Evolutionary conservation across 2,329 filamentous ascomycete genomes (phyloP).

Genomic region (Remersonia thermophila): DNA sequence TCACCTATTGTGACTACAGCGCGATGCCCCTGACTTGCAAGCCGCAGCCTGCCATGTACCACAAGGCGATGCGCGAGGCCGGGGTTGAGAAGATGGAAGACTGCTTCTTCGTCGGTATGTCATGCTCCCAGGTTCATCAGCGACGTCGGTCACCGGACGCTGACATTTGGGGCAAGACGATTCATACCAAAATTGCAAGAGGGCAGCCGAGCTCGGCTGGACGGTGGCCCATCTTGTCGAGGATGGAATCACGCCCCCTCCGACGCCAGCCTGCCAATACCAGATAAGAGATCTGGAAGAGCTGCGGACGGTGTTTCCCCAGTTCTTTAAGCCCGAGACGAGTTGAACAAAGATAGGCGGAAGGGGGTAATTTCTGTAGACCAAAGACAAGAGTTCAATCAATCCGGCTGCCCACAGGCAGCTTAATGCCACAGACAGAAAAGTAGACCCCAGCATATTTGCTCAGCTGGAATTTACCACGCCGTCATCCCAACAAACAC

Average conservation of each 20-base stretch:
- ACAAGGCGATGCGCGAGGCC: constrained; percentile 79
- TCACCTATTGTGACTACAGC: constrained; percentile 88
- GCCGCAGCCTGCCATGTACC: constrained; percentile 69
- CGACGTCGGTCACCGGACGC: not conserved
- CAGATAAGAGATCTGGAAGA: constrained; percentile 68
- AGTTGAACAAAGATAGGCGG: not conserved
- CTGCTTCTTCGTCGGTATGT: constrained; percentile 87
- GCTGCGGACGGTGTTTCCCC: constrained; percentile 62
- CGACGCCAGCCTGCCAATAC: constrained; percentile 53
- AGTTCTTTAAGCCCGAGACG: constrained; percentile 57
- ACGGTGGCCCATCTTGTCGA: constrained; percentile 77
- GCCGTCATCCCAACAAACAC: too few relatives aligned
- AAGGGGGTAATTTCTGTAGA: constrained; percentile 1
- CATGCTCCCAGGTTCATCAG: not conserved
- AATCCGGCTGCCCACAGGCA: too few relatives aligned
- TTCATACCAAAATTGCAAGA: constrained; percentile 68
- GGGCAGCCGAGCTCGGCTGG: constrained; percentile 74
- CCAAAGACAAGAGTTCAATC: not conserved
- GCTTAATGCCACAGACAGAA: too few relatives aligned
- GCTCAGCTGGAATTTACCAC: too few relatives aligned
- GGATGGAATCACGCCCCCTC: constrained; percentile 52
- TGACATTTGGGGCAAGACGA: constrained; percentile 49
- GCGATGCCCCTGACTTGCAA: constrained; percentile 70
- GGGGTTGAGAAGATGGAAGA: constrained; percentile 53
- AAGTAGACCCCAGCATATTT: too few relatives aligned